A percentile compares a stretch with the other conserved stretches of the same genome.
These are phyloP conservation scores for Scolecobasidium constrictum DNA, from an alignment of 2,329 filamentous ascomycete species.

Conservation along the genomic window DNA sequence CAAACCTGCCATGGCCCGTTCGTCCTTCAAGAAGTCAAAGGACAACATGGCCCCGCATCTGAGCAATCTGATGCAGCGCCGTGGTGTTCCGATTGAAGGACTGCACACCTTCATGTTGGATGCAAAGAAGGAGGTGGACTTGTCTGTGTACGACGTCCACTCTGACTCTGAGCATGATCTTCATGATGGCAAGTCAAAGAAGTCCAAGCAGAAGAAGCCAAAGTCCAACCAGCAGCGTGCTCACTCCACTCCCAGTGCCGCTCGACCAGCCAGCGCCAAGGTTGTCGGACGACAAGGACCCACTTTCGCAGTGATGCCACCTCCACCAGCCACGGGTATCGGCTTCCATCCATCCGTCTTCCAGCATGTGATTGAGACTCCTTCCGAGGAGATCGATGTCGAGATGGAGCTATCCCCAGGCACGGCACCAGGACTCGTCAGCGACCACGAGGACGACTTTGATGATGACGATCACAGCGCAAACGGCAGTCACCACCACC, in stretches of 20 bases:
- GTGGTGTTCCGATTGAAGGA: neutral
- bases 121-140: conserved; percentile 21
- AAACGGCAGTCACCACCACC: conserved; percentile 11
- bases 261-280: conserved; percentile 3
- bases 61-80: conserved; percentile 20
- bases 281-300: neutral
- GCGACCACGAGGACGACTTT: conserved; percentile 39
- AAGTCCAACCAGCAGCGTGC: conserved; percentile 1
- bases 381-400: conserved; percentile 11
- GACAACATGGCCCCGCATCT: conserved; percentile 29
- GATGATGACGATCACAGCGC: conserved; percentile 26
- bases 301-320: neutral
- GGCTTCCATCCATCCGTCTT: neutral
- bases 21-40: neutral
- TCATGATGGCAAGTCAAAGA: conserved; percentile 1
- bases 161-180: conserved; percentile 5
- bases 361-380: conserved; percentile 1
- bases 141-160: conserved; percentile 7
- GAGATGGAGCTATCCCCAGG: conserved; percentile 32
- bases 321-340: neutral
- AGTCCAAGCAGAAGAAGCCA: conserved; percentile 2
- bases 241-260: neutral
- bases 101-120: conserved; percentile 3
- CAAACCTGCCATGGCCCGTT: conserved; percentile 15
- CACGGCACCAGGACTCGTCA: conserved; percentile 37